Conservation (phyloP, 805 yeast genomes). For the Peterozyma xylosa region DNA sequence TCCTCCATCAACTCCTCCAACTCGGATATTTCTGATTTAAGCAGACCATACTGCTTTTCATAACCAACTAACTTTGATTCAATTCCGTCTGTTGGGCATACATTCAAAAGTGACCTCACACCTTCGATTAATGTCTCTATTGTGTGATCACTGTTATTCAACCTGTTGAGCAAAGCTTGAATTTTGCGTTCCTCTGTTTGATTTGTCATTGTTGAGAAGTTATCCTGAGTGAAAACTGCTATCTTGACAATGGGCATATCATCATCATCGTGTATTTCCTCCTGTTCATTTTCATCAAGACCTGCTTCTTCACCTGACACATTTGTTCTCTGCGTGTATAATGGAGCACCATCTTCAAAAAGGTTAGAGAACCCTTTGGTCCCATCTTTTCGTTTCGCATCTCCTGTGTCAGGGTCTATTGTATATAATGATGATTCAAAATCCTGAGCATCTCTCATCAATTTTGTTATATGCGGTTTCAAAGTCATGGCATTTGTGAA, state of each 20-base stretch:
- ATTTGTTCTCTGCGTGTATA: background rate
- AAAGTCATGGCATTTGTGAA: conserved; percentile 57
- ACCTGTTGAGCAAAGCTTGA: conserved; percentile 20
- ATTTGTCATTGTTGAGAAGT: conserved; percentile 1
- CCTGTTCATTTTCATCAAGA: background rate
- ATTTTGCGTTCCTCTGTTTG: conserved; percentile 5
- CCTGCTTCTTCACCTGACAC: background rate
- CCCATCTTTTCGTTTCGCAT: conserved; percentile 45
- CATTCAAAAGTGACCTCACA: conserved; percentile 25
- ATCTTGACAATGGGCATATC: conserved; percentile 3
- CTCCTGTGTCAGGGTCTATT: conserved; percentile 24
- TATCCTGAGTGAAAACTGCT: conserved; percentile 5
- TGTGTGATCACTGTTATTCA: conserved; percentile 25
- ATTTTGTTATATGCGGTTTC: conserved; percentile 42
- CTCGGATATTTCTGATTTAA: conserved; percentile 31
- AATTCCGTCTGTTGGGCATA: conserved; percentile 30
- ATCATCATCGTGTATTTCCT: conserved; percentile 1
- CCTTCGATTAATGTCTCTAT: conserved; percentile 37
- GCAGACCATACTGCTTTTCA: conserved; percentile 22
- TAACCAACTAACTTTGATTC: conserved; percentile 18
- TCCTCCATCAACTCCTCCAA: conserved; percentile 34
- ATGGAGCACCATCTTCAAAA: background rate
- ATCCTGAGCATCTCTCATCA: conserved; percentile 52
- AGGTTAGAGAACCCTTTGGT: conserved; percentile 26
- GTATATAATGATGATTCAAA: conserved; percentile 45